phyloP scores from a whole-genome alignment of 805 yeast species.

The Monosporozyma siamensis region DNA sequence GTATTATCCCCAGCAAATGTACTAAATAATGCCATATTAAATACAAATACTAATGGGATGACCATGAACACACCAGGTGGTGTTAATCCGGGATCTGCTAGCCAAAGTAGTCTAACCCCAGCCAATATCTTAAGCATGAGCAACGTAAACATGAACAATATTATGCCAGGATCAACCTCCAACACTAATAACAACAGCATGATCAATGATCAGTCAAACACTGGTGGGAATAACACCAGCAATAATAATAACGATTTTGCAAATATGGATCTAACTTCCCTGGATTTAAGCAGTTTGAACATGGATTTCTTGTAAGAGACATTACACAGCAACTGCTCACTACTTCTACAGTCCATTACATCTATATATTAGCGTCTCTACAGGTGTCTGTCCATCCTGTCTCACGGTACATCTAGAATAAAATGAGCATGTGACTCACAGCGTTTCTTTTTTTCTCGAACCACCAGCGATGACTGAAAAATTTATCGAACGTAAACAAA shows the following conservation, averaged over 20 bases:
- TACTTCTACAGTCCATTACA: neutral
- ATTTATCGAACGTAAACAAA: neutral
- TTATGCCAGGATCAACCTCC: conserved; percentile 2
- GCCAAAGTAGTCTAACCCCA: conserved; percentile 7
- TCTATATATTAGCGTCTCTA: neutral
- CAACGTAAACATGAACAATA: conserved; percentile 13
- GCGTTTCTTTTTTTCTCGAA: no score
- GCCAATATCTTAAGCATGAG: conserved; percentile 15
- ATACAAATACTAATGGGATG: neutral
- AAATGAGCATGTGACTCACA: no score
- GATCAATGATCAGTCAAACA: conserved; percentile 7
- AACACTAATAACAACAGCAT: conserved; percentile 8
- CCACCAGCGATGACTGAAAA: no score
- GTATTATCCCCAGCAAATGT: conserved; percentile 1
- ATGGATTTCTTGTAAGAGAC: conserved; percentile 25
- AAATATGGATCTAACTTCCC: conserved; percentile 20
- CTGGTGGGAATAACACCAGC: conserved; percentile 5
- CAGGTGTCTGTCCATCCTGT: no score
- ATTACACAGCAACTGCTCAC: neutral
- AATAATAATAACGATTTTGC: conserved; percentile 5
- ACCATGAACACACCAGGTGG: neutral
- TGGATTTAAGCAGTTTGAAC: conserved; percentile 24
- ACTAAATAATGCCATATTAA: neutral
- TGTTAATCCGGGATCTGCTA: neutral
- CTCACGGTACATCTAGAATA: no score